These are phyloP conservation scores for Yamadazyma blattariae DNA, from an alignment of 1,139 yeast genomes.

Conservation along the genomic window DNA sequence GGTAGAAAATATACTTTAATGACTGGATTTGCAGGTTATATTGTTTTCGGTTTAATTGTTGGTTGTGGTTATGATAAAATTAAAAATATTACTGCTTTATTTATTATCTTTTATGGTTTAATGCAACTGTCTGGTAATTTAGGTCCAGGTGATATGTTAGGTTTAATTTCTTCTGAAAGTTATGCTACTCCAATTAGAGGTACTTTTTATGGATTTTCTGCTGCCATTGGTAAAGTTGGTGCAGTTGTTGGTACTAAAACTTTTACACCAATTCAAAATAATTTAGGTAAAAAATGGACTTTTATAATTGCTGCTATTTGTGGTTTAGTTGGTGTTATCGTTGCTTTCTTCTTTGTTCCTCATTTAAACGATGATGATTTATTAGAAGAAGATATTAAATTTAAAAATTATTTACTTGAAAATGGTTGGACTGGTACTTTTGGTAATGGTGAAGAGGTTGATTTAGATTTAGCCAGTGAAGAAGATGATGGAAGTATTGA, in stretches of 20 bases:
- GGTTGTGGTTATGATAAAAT: conserved; percentile 45
- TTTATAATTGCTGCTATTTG: conserved; percentile 66
- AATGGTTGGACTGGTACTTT: conserved; percentile 67
- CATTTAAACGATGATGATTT: conserved; percentile 67
- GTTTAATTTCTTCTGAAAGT: conserved; percentile 63
- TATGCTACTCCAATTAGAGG: conserved; percentile 79
- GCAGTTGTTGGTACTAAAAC: conserved; percentile 48
- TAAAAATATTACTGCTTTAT: conserved; percentile 37
- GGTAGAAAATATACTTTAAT: conserved; percentile 48
- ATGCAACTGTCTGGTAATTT: conserved; percentile 57
- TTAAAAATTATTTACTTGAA: conserved; percentile 57
- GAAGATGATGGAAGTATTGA: conserved; percentile 10
- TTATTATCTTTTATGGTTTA: conserved; percentile 47
- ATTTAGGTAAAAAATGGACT: conserved; percentile 32
- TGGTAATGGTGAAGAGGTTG: conserved; percentile 40
- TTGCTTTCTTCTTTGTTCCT: conserved; percentile 63
- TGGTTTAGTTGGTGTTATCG: conserved; percentile 64
- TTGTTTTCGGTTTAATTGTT: conserved; percentile 46
- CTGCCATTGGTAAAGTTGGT: conserved; percentile 51
- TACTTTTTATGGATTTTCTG: conserved; percentile 50
- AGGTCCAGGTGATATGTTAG: conserved; percentile 79
- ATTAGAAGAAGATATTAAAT: conserved; percentile 60
- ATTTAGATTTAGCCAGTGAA: conserved; percentile 16
- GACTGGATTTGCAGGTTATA: conserved; percentile 45
- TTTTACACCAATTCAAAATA: conserved; percentile 40